Evolutionary conservation across 2,329 filamentous ascomycete species (phyloP).

Genomic region (Diaporthe helianthi): DNA sequence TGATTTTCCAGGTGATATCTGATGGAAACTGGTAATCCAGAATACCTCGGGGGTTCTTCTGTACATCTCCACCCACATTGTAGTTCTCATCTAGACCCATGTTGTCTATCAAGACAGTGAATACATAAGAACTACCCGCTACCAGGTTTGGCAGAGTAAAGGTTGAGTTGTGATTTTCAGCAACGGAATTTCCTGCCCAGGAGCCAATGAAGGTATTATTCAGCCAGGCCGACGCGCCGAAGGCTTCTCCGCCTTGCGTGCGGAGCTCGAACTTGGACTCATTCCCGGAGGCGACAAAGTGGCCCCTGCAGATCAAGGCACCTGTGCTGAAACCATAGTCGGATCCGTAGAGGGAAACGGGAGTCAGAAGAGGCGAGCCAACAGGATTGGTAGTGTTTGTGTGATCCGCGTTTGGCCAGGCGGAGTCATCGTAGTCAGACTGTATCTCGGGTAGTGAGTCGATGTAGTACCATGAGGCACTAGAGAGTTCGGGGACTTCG

Average conservation of each 20-base stretch:
- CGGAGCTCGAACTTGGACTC: conserved; percentile 61
- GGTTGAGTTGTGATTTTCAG: conserved; percentile 57
- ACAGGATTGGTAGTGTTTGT: conserved; percentile 68
- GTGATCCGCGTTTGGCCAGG: conserved; percentile 68
- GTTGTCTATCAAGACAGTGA: conserved; percentile 73
- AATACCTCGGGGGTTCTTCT: conserved; percentile 66
- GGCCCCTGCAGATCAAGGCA: conserved; percentile 69
- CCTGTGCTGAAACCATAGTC: conserved; percentile 77
- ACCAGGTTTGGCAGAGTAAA: conserved; percentile 61
- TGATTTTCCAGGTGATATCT: conserved; percentile 65
- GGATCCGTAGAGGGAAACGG: conserved; percentile 67
- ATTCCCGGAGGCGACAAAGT: conserved; percentile 64
- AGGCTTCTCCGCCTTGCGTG: conserved; percentile 70
- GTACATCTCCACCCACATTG: conserved; percentile 59
- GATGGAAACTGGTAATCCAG: conserved; percentile 60
- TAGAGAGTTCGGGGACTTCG: conserved; percentile 62
- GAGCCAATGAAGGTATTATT: conserved; percentile 67
- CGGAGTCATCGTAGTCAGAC: conserved; percentile 69
- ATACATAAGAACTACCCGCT: conserved; percentile 59
- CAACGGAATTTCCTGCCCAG: conserved; percentile 60
- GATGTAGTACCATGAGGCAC: conserved; percentile 71
- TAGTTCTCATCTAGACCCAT: conserved; percentile 72
- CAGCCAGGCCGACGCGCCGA: conserved; percentile 69
- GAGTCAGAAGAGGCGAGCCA: conserved; percentile 60
- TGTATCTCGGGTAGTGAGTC: conserved; percentile 76